Evolutionary conservation across 2,329 filamentous ascomycete species (phyloP).

Genomic region (Rhinocladiella mackenziei): DNA sequence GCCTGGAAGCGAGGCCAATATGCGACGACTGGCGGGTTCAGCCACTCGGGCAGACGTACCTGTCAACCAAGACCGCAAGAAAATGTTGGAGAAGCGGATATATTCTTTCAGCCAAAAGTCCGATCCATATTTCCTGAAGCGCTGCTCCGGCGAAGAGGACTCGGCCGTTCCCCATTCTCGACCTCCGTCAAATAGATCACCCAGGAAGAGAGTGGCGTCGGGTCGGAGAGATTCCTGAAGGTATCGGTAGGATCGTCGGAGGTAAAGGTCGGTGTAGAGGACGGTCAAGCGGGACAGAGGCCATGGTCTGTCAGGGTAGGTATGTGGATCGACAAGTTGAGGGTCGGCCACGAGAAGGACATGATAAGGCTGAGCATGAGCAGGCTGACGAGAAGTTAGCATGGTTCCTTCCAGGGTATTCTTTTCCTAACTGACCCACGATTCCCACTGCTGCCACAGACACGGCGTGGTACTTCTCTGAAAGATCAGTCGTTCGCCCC

Average conservation of each 20-base stretch:
- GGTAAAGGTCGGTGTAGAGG: conserved; percentile 81
- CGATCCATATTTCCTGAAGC: conserved; percentile 72
- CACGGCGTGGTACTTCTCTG: conserved; percentile 66
- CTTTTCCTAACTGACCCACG: conserved; percentile 72
- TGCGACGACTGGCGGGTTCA: conserved; percentile 64
- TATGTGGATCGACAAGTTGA: conserved; percentile 88
- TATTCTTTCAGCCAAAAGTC: conserved; percentile 86
- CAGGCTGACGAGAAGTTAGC: conserved; percentile 54
- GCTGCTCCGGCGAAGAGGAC: conserved; percentile 59
- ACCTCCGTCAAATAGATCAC: conserved; percentile 92
- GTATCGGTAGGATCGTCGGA: conserved; percentile 74
- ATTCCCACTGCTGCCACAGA: conserved; percentile 83
- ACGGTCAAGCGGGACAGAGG: conserved; percentile 64
- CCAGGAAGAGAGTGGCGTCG: conserved; percentile 84
- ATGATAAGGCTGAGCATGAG: conserved; percentile 73
- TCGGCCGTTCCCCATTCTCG: conserved; percentile 81
- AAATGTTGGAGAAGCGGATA: conserved; percentile 77
- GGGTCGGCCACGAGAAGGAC: conserved; percentile 83
- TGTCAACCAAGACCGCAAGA: conserved; percentile 64
- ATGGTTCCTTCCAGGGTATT: no score
- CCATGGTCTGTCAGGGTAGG: conserved; percentile 82
- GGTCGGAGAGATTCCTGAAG: conserved; percentile 74
- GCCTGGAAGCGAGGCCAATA: conserved; percentile 82
- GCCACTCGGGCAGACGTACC: conserved; percentile 48
- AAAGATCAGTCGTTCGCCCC: conserved; percentile 81